Base-by-base conservation (phyloP, 2,329 filamentous ascomycete species). In the Colletotrichum lentis region DNA sequence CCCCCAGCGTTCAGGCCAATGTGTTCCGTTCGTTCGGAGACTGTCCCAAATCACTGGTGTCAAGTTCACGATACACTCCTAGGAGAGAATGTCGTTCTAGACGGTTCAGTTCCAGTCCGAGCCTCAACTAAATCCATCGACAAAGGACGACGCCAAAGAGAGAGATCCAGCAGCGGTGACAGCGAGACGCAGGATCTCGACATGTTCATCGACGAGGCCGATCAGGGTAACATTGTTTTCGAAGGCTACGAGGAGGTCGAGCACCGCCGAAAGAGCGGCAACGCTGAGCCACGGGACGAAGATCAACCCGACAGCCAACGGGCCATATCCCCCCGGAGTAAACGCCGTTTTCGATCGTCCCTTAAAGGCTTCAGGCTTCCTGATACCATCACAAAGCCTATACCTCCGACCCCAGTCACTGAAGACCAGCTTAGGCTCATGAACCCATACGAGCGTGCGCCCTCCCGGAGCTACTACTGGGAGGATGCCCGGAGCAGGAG, bases 51-150 rank as follows among this genome's bases (percentile, higher is more conserved):
- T 27, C 0, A 57, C 67, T 0, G 67, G 63, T 0, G 11, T 69
- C 3, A 3, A 12, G 1, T 67, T 69, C 1, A 62, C 50, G 0
- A 62, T 69, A 3, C 52, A 67, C 7, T 22, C 49, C 7, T 69
- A 53, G 67, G 57, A 66, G 12, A 68, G 1, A 61, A 66, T 3
- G 2, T 69, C 0, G 50, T 67, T 1, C 8, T 67, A 0, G 67
- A 67, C 5, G 57, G 56, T 1, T 56, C 66, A 0, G 50, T 69
- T 0, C 62, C 66, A 0, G 16, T 18, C 5, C 50, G 16, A 12
- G 20, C 6, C 22, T 4, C 20, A 8, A 2, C 44, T 1, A 27
- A 44, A 31, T 1, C 5, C 2, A 46, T 52, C 0, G 12, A 43
- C 0, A 14, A 31, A 14, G 2, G 3, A 2, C 4, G 6, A 8